These are phyloP conservation scores for Starmerella bacillaris DNA, from an alignment of 805 yeast genomes.

Conservation along the genomic window DNA sequence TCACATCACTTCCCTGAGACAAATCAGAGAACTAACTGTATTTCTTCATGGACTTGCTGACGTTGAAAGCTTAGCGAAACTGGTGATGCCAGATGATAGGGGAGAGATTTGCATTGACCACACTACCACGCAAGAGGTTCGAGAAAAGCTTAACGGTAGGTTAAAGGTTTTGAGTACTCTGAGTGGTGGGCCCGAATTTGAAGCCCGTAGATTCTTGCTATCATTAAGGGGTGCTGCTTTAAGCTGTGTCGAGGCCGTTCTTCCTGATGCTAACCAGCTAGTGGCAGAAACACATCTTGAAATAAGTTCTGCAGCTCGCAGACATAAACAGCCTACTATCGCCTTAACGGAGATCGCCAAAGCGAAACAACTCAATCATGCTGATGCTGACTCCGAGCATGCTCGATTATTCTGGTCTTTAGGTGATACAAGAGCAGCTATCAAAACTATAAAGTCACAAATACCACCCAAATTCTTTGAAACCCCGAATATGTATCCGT, in stretches of 20 bases:
- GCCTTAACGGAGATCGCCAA: slow-evolving; percentile 14
- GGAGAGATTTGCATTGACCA: background rate
- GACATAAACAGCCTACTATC: slow-evolving; percentile 49
- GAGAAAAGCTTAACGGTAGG: slow-evolving; percentile 5
- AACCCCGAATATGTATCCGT: slow-evolving; percentile 7
- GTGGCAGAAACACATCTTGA: slow-evolving; percentile 36
- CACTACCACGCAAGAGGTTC: slow-evolving; percentile 1
- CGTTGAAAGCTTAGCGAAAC: slow-evolving; percentile 27
- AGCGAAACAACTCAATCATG: slow-evolving; percentile 10
- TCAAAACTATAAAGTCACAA: slow-evolving; percentile 39
- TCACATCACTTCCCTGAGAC: slow-evolving; percentile 33
- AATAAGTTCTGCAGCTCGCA: slow-evolving; percentile 18
- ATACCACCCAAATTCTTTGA: slow-evolving; percentile 13
- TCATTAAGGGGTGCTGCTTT: slow-evolving; percentile 38
- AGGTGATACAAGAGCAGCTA: slow-evolving; percentile 73
- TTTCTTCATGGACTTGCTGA: slow-evolving; percentile 47
- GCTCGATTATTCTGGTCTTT: slow-evolving; percentile 64
- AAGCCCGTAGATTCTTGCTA: slow-evolving; percentile 40
- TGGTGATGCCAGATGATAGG: slow-evolving; percentile 8
- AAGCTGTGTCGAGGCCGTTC: slow-evolving; percentile 2
- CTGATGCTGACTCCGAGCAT: slow-evolving; percentile 10
- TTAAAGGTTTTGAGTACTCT: slow-evolving; percentile 16
- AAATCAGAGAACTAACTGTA: slow-evolving; percentile 27
- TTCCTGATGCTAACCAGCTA: slow-evolving; percentile 13
- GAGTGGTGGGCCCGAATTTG: slow-evolving; percentile 35